A percentile compares a stretch with the other conserved stretches of the same genome.
Evolutionary conservation across 208 protist genomes (phyloP).

Genomic region (Kentomonas sorsogonicus): DNA sequence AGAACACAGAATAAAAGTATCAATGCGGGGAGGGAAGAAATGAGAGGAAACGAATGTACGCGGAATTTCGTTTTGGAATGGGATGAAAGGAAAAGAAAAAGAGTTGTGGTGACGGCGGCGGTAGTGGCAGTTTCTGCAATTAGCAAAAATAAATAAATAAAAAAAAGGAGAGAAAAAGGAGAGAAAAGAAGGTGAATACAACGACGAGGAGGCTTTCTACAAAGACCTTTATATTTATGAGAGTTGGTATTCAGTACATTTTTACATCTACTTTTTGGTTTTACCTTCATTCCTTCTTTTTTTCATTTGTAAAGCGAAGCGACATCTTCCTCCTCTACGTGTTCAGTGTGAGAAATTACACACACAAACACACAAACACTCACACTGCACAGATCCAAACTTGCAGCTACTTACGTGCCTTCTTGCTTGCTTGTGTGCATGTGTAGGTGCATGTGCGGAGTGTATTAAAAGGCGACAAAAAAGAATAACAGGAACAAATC

Average conservation of each 20-base stretch:
- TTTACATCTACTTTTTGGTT: background rate
- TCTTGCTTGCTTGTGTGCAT: background rate
- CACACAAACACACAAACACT: too few species aligned
- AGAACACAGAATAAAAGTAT: background rate
- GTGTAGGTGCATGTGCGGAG: background rate
- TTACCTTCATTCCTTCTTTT: background rate
- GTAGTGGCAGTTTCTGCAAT: background rate
- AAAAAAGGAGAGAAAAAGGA: background rate
- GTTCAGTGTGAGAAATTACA: too few species aligned
- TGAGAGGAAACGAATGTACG: background rate
- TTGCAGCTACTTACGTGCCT: too few species aligned
- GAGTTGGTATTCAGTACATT: background rate
- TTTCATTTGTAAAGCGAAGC: constrained; percentile 1
- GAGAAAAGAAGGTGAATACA: background rate
- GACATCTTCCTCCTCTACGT: too few species aligned
- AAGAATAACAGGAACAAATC: background rate
- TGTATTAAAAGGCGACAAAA: constrained; percentile 4
- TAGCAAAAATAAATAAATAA: constrained; percentile 6
- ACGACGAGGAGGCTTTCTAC: background rate
- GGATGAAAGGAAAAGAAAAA: background rate
- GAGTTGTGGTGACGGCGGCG: background rate
- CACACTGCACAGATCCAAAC: too few species aligned
- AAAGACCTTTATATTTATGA: constrained; percentile 1
- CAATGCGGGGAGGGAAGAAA: background rate
- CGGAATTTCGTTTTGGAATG: too few species aligned